A percentile compares a stretch with the other conserved stretches of the same genome.
Conservation (phyloP, 2,329 filamentous ascomycete genomes). For the Westerdykella sp. region DNA sequence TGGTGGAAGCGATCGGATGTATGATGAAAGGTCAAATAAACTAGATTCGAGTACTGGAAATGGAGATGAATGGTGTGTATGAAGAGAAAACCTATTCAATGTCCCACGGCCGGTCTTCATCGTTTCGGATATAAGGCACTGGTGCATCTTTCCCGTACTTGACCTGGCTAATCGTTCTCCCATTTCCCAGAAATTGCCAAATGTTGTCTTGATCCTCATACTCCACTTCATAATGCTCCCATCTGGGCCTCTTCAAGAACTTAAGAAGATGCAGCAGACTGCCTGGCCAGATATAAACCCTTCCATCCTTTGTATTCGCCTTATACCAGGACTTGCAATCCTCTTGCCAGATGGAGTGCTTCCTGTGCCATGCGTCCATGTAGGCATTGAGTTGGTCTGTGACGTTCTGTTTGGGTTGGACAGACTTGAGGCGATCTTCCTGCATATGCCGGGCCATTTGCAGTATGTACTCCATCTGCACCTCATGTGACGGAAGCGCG, state of each 20-base stretch:
- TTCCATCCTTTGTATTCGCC: slow-evolving; percentile 7
- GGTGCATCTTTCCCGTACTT: slow-evolving; percentile 4
- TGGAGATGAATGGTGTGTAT: no score
- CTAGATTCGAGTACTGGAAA: no score
- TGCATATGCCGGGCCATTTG: slow-evolving; percentile 3
- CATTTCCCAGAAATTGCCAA: no score
- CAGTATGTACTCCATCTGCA: slow-evolving; percentile 7
- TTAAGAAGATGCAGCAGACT: no score
- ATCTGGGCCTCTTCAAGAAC: slow-evolving; percentile 25
- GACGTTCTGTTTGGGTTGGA: slow-evolving; percentile 3
- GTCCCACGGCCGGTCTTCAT: slow-evolving; percentile 2
- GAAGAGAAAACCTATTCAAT: not conserved
- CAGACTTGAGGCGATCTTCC: slow-evolving; percentile 1
- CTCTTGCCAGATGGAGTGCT: slow-evolving; percentile 3
- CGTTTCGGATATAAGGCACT: slow-evolving; percentile 4
- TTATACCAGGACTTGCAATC: slow-evolving; percentile 7
- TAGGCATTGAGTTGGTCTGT: slow-evolving; percentile 3
- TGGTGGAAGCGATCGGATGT: no score
- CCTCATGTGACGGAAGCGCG: slow-evolving; percentile 1
- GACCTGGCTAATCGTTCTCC: not conserved
- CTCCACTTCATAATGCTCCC: slow-evolving; percentile 35
- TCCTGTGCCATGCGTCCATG: slow-evolving; percentile 5
- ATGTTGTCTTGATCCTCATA: slow-evolving; percentile 10
- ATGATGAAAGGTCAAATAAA: no score
- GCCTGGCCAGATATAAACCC: not conserved